Conservation (phyloP, 805 yeast genomes). For the Spathaspora sp. region DNA sequence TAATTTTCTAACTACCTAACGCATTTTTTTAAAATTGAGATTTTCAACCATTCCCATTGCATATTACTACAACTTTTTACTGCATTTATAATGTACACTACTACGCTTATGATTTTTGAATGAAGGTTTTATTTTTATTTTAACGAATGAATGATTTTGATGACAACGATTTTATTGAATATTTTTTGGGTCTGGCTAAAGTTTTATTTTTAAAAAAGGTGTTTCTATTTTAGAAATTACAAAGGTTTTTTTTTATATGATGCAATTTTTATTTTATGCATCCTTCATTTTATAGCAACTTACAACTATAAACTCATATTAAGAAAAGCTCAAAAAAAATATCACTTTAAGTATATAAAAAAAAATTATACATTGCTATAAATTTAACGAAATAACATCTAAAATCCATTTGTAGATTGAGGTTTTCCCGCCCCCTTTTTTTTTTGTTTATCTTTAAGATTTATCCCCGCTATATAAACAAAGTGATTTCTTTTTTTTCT, state of each 20-base stretch:
- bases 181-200: background rate
- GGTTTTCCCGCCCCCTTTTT: background rate
- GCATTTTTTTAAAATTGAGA: background rate
- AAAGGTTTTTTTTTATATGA: background rate
- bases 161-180: background rate
- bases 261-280: background rate
- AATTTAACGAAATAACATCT: background rate
- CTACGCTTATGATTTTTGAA: background rate
- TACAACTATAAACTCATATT: background rate
- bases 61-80: background rate
- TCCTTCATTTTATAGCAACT: background rate
- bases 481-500: too few species aligned
- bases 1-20: background rate
- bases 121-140: background rate
- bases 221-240: background rate
- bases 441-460: background rate
- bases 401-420: background rate
- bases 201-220: background rate
- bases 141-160: background rate
- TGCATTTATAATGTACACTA: background rate
- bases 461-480: background rate
- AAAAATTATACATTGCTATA: background rate
- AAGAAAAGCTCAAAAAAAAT: background rate
- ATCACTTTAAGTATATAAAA: background rate
- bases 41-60: background rate